Conservation (phyloP, 495 filamentous ascomycete species). For the Staphylotrichum longicolle region DNA sequence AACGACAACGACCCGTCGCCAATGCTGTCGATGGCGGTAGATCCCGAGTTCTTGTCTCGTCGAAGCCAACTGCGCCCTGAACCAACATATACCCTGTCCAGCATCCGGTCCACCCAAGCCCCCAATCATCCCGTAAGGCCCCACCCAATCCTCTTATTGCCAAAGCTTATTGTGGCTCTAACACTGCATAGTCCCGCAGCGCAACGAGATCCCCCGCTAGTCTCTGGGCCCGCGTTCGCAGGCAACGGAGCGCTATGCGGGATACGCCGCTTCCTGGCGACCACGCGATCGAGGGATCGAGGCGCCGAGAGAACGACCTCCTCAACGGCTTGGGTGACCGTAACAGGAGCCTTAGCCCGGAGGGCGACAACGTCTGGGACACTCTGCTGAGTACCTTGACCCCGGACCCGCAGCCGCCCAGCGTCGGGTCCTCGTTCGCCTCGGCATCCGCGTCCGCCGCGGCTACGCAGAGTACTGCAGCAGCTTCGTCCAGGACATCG, state of each 20-base stretch:
- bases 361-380: slow-evolving; percentile 70
- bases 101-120: slow-evolving; percentile 27
- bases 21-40: slow-evolving; percentile 23
- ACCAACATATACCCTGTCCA: slow-evolving; percentile 24
- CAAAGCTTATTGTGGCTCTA: neutral
- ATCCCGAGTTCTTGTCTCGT: slow-evolving; percentile 21
- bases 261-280: neutral
- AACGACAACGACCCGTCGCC: slow-evolving; percentile 12
- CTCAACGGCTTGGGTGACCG: slow-evolving; percentile 81
- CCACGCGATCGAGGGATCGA: neutral
- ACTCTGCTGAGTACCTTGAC: slow-evolving; percentile 75
- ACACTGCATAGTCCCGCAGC: slow-evolving; percentile 17
- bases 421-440: slow-evolving; percentile 74
- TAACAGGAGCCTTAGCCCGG: slow-evolving; percentile 75
- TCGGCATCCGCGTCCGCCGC: slow-evolving; percentile 56
- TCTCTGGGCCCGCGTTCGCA: neutral
- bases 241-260: slow-evolving; percentile 3
- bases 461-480: slow-evolving; percentile 36
- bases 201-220: slow-evolving; percentile 4
- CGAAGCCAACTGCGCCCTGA: slow-evolving; percentile 1
- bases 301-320: neutral
- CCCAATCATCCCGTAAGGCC: slow-evolving; percentile 21
- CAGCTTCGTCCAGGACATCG: slow-evolving; percentile 38
- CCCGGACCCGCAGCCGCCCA: slow-evolving; percentile 76
- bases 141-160: neutral